These are phyloP conservation scores for Penicillium rolfsii DNA, from an alignment of 2,329 filamentous ascomycete species.

Conservation along the genomic window DNA sequence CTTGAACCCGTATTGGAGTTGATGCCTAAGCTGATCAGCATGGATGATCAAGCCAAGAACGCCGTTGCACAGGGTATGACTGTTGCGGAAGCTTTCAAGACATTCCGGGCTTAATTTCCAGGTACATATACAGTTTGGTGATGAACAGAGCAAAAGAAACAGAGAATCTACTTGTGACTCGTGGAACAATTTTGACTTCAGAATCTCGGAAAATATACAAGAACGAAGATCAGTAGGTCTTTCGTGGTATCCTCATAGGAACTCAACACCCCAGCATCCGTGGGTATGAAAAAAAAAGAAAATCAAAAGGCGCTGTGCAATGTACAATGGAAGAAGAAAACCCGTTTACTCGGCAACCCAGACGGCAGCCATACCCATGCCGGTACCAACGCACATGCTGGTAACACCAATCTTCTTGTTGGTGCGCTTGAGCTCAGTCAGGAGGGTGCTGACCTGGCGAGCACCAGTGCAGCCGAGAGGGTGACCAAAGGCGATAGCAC, in stretches of 20 bases:
- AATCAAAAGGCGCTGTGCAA: slow-evolving; percentile 30
- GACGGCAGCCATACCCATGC: slow-evolving; percentile 96
- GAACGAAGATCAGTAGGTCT: slow-evolving; percentile 15
- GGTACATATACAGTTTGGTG: neutral
- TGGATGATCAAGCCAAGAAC: slow-evolving; percentile 65
- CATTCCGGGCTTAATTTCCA: slow-evolving; percentile 46
- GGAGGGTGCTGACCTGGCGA: slow-evolving; percentile 85
- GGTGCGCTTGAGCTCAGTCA: slow-evolving; percentile 86
- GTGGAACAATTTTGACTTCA: neutral
- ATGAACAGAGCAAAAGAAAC: neutral
- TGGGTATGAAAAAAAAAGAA: slow-evolving; percentile 21
- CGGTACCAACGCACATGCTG: slow-evolving; percentile 95
- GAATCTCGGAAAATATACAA: slow-evolving; percentile 17
- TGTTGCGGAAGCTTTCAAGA: slow-evolving; percentile 69
- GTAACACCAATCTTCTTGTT: slow-evolving; percentile 86
- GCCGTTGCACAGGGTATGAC: slow-evolving; percentile 66
- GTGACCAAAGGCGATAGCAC: slow-evolving; percentile 94
- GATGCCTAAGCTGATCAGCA: slow-evolving; percentile 56
- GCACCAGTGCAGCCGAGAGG: slow-evolving; percentile 93
- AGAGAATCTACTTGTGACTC: neutral
- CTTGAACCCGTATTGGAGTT: slow-evolving; percentile 64
- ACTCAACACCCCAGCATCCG: slow-evolving; percentile 27
- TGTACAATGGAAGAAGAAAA: slow-evolving; percentile 20
- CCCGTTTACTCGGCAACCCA: slow-evolving; percentile 83
- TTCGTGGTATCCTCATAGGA: slow-evolving; percentile 27